A percentile compares a stretch with the other conserved stretches of the same genome.
Conservation (phyloP, 805 yeast genomes). For the Torulaspora gathmanii region DNA sequence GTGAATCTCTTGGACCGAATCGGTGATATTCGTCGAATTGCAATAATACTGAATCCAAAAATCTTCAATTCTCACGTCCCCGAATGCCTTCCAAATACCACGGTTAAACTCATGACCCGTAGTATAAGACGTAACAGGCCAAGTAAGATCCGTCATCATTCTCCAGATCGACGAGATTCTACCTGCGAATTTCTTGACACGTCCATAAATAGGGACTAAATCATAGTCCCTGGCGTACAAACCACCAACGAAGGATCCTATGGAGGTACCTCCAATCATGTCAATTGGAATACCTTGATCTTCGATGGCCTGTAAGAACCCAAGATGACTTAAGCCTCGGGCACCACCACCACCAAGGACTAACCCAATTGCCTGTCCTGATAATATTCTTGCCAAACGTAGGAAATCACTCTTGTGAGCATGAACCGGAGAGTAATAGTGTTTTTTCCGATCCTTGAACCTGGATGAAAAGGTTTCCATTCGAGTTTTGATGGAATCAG, state of each 20-base stretch:
- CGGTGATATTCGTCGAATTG: constrained; percentile 91
- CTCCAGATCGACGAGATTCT: constrained; percentile 86
- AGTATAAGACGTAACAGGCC: constrained; percentile 90
- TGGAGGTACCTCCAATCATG: constrained; percentile 92
- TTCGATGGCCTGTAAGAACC: constrained; percentile 85
- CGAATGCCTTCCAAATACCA: constrained; percentile 96
- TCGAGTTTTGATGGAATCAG: constrained; percentile 35
- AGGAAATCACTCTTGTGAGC: constrained; percentile 82
- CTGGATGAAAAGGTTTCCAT: constrained; percentile 38
- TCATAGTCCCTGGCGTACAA: constrained; percentile 90
- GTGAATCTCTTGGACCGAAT: constrained; percentile 92
- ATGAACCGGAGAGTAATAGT: constrained; percentile 31
- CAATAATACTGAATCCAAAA: constrained; percentile 88
- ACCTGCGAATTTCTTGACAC: constrained; percentile 80
- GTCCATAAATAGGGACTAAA: constrained; percentile 82
- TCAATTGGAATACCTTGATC: constrained; percentile 92
- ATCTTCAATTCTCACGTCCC: constrained; percentile 88
- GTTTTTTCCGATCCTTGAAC: constrained; percentile 25
- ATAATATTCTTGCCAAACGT: constrained; percentile 79
- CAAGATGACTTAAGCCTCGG: constrained; percentile 87
- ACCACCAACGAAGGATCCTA: constrained; percentile 95
- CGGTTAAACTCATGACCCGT: constrained; percentile 97
- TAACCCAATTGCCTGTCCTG: constrained; percentile 90
- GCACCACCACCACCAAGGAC: constrained; percentile 99
- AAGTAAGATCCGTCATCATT: constrained; percentile 74